Evolutionary conservation across 495 filamentous ascomycete species (phyloP).

Genomic region (Stereocaulon alpinum): DNA sequence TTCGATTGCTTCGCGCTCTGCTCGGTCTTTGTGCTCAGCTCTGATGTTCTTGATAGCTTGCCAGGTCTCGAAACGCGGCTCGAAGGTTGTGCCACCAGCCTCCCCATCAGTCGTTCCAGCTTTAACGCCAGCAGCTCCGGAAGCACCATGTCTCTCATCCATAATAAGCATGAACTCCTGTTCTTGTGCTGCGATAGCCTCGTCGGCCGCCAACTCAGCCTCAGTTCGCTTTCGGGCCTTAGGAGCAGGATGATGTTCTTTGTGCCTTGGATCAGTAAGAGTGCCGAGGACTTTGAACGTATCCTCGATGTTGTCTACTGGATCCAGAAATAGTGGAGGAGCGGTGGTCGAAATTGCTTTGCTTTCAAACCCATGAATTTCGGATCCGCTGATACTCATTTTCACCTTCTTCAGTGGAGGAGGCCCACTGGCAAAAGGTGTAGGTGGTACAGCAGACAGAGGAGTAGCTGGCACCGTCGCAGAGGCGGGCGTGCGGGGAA

Average conservation of each 20-base stretch:
- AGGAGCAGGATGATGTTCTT: constrained; percentile 62
- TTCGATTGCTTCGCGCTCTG: constrained; percentile 50
- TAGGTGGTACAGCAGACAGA: constrained; percentile 49
- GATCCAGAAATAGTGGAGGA: constrained; percentile 63
- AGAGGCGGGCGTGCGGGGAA: constrained; percentile 40
- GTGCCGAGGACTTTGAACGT: constrained; percentile 56
- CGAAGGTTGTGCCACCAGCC: constrained; percentile 56
- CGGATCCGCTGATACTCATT: constrained; percentile 62
- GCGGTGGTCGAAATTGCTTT: constrained; percentile 60
- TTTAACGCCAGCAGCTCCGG: constrained; percentile 47
- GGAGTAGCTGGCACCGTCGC: constrained; percentile 53
- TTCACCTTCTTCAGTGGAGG: constrained; percentile 61
- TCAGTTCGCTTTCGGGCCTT: constrained; percentile 89
- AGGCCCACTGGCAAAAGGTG: constrained; percentile 37
- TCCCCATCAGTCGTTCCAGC: constrained; percentile 65
- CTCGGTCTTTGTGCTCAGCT: constrained; percentile 60
- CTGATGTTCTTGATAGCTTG: constrained; percentile 83
- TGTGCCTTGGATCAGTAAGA: constrained; percentile 65
- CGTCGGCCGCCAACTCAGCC: constrained; percentile 87
- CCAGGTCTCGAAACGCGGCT: constrained; percentile 81
- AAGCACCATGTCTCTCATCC: constrained; percentile 69
- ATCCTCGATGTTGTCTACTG: constrained; percentile 56
- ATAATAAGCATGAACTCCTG: constrained; percentile 88
- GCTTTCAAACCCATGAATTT: constrained; percentile 63
- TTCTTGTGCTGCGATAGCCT: constrained; percentile 77